Base-by-base conservation (phyloP, 495 filamentous ascomycete genomes). In the Xylaria grammica region DNA sequence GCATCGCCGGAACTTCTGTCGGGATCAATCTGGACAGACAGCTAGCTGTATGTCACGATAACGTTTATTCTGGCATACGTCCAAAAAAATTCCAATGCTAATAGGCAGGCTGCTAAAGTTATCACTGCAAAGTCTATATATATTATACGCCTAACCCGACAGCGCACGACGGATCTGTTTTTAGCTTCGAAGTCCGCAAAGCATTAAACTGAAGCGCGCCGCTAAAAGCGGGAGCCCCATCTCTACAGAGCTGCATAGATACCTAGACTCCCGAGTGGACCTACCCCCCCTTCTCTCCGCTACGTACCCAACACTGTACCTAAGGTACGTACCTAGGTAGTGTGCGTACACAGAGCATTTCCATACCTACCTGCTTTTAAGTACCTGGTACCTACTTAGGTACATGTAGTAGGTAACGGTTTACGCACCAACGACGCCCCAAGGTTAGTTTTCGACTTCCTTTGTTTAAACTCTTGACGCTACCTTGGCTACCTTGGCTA, bases 201-300 rank as follows among this genome's bases (percentile, higher is more conserved):
- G 29, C 19, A 27, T 54, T 27, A 34, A 22, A 26, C 13, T 36
- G 40, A 53, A 58, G 62, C 15, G 62, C 8, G 53, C 62, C 62
- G 45, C 62, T 64, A 64, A 64, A 64, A 64, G 53, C 62, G 62
- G 62, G 62, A 64, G 44, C 52, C 62, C 44, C 62, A 64, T 38
- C 24, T 26, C 11, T n/a, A n/a, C 52, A 40, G 20, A 63, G 51
- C 24, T 46, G 11, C 20, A 30, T 38, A 22, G 15, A 3, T 48
- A 26, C 4, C 3, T 44, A 45, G 24, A 42, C 46, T 50, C 44
- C 57, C 44, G 57, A 50, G 57, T 48, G 57, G 57, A 44, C 17
- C 40, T 10, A 10, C n/a, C 50, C 32, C 10, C 26, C 22, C 15
- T 34, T 15, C 54, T 26, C 6, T 44, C 54, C 15, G 17, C 22